Base-by-base conservation (phyloP, 768 basidiomycete genomes). In the Lactarius hengduanensis region DNA sequence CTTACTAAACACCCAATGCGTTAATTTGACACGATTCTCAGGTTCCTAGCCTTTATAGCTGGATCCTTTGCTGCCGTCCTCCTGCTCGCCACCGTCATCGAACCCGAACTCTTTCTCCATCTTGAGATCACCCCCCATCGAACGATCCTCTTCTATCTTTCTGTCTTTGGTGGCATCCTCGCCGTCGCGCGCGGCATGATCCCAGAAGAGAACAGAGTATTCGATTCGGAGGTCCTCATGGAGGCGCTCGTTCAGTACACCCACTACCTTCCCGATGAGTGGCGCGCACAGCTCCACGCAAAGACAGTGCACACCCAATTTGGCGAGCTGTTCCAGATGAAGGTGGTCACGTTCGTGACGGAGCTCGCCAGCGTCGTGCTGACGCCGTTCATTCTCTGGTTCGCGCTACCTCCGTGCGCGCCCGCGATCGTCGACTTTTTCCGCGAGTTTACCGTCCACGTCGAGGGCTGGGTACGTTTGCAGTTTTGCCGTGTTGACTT, bases 401-500 rank as follows among this genome's bases (percentile, higher is more conserved):
- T 90, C 77, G 93, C 96, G 4, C 83, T 99, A 3, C 96, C 97
- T 0, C 80, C 80, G 1, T 97, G 94, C 74, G 92, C 96, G 1
- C 90, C 92, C 10, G 89, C 89, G 0, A 91, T 98, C 70, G 85
- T 99, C 67, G 97, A 99, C 74, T 98, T 99, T 75, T 98, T 99
- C 84, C 87, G 96, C 38, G 96, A 98, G 76, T 99, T 98, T 74
- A 91, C 94, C 0, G 90, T 99, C 1, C 96, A 98, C 76, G 90
- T 99, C 26, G 96, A 98, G 94, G 96, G 0, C 83, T 2, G 97
- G 97, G 5, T 96, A 97, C 72, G 92, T 99, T 22, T 98, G 97
- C 74, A 95, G 92, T 63, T 99, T 98, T 76, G 97, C 97, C 3
- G 96, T 96, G 66, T 99, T 75, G 96, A 98, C 75, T 98, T 99